A percentile compares a stretch with the other conserved stretches of the same genome.
phyloP scores from a whole-genome alignment of 2,329 filamentous ascomycete species.

The Botrytis elliptica region DNA sequence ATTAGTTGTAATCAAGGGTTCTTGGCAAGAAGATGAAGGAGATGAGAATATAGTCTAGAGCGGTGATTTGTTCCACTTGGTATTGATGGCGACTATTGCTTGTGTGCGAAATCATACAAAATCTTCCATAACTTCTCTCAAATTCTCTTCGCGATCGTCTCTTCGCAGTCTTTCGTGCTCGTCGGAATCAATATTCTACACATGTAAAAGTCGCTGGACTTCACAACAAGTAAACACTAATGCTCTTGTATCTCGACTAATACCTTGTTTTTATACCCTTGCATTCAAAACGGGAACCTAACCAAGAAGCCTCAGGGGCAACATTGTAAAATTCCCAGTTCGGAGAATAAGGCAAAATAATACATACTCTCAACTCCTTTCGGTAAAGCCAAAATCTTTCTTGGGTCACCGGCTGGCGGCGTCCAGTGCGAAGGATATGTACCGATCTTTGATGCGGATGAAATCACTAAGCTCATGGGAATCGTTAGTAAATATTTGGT shows the following conservation, averaged over 20 bases:
- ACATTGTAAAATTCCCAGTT: background rate
- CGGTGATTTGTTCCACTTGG: background rate
- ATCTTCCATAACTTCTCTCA: background rate
- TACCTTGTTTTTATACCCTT: background rate
- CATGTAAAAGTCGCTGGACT: background rate
- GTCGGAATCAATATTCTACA: background rate
- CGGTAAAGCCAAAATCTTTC: background rate
- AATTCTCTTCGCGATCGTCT: background rate
- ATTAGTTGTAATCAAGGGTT: background rate
- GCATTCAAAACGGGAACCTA: background rate
- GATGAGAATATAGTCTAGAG: background rate
- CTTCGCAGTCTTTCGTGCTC: background rate
- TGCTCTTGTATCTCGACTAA: background rate
- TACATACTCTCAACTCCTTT: constrained; percentile 7
- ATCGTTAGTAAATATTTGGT: background rate
- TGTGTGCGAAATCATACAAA: background rate
- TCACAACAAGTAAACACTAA: background rate
- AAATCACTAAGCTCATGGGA: background rate
- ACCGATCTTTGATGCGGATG: background rate
- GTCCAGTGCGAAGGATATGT: constrained; percentile 11
- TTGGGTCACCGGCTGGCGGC: constrained; percentile 1
- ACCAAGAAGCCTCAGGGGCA: background rate
- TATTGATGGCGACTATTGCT: background rate
- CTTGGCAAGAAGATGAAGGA: background rate
- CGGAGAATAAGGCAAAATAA: background rate